Evolutionary conservation across 352 stramenopile species (phyloP).

Genomic region (Saprolegnia diclina): DNA sequence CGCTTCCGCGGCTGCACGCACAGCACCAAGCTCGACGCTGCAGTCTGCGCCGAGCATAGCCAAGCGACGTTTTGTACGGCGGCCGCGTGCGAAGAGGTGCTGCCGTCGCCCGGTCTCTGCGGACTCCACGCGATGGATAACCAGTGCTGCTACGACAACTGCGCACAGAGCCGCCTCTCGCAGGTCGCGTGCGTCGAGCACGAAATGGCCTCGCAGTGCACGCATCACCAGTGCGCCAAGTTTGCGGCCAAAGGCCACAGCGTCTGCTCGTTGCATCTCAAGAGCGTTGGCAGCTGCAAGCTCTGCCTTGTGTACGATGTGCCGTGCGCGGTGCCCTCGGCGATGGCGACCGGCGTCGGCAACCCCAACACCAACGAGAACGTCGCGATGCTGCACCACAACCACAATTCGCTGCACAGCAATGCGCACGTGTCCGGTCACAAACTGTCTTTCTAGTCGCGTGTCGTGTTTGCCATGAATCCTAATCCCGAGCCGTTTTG

Average conservation of each 20-base stretch:
- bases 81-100: constrained; percentile 53
- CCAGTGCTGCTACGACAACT: constrained; percentile 56
- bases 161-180: constrained; percentile 34
- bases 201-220: constrained; percentile 38
- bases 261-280: constrained; percentile 46
- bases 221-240: constrained; percentile 58
- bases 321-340: constrained; percentile 49
- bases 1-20: background rate
- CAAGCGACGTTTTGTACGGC: constrained; percentile 57
- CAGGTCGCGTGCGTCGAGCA: constrained; percentile 47
- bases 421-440: background rate
- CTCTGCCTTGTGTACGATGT: constrained; percentile 30
- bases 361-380: too few species aligned
- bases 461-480: background rate
- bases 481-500: background rate
- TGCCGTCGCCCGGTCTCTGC: constrained; percentile 49
- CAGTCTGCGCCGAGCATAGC: constrained; percentile 45
- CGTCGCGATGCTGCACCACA: background rate
- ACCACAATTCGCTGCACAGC: background rate
- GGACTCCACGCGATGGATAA: constrained; percentile 45
- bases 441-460: constrained; percentile 21
- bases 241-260: constrained; percentile 36
- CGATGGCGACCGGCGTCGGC: background rate
- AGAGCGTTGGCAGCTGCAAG: constrained; percentile 32
- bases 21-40: background rate